Base-by-base conservation (phyloP, 148 eudicot genomes). In the Rhododendron molle region DNA sequence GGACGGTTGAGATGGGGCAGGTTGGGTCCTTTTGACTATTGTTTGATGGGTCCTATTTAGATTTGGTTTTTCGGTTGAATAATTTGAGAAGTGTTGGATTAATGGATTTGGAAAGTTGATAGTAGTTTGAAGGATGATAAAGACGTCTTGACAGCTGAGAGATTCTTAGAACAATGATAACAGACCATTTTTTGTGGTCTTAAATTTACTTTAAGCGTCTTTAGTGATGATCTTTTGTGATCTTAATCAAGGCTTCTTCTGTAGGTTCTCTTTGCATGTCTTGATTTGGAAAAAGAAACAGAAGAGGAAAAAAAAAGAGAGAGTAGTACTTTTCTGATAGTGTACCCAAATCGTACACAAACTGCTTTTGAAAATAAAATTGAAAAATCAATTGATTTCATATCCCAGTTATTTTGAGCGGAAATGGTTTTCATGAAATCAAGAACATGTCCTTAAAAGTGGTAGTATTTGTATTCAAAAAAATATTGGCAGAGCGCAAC, bases 121-220 rank as follows among this genome's bases (percentile, higher is more conserved):
- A 23, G 7, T 2, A 43, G 82, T 32, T 50, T 7, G 30, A 10
- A 81, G 49, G 46, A 28, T 67, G 56, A 65, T 54, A 82, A 67
- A 65, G 2, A 11, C 34, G 34, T 11, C 15, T 67, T 11, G 73
- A 67, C 15, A 67, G 73, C 28, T 67, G 73, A 67, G 76, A 71
- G 5, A 4, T 13, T 30, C 2, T 30, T 3, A 71, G 38, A 30
- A 12, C 4, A 71, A 30, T 71, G 20, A 30, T 1, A 14, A 13
- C 32, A 14, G 76, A 71, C 76, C 16, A 69, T 40, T 76, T 76
- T 44, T 40, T 9, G 73, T 76, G 26, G 46, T 36, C 7, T 76
- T 84, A 65, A 76, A 52, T 84, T 84, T 50, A n/a, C 81, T 34
- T 18, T 58, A 58, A 73, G n/a, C 44, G 40, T 13, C 46, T 23